These are phyloP conservation scores for Chaetomiaceae sp. DNA, from an alignment of 2,329 filamentous ascomycete genomes.

Conservation along the genomic window DNA sequence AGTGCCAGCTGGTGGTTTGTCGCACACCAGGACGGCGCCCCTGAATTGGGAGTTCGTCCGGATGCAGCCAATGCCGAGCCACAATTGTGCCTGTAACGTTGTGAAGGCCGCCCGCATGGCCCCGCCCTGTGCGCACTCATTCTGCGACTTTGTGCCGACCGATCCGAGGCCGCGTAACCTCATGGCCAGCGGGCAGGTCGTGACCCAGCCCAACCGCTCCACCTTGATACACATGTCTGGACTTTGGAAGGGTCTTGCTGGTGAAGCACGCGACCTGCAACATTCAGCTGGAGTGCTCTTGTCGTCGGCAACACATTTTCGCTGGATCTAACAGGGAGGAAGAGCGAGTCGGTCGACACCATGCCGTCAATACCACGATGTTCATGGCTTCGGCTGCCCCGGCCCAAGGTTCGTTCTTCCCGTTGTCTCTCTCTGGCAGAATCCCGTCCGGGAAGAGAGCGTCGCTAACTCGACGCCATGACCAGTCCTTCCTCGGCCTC, in stretches of 20 bases:
- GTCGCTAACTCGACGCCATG: background rate
- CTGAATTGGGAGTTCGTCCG: background rate
- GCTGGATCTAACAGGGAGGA: background rate
- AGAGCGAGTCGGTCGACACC: background rate
- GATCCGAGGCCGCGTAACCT: slow-evolving; percentile 1
- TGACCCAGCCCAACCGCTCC: background rate
- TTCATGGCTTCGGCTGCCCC: slow-evolving; percentile 28
- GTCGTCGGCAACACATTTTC: background rate
- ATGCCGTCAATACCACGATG: slow-evolving; percentile 10
- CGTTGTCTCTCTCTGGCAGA: background rate
- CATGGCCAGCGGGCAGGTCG: background rate
- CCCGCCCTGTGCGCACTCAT: background rate
- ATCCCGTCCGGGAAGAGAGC: background rate
- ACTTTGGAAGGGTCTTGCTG: slow-evolving; percentile 3
- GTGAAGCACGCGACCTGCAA: slow-evolving; percentile 6
- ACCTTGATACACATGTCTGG: background rate
- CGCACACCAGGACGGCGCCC: too few species aligned
- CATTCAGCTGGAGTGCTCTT: background rate
- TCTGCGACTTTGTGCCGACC: slow-evolving; percentile 2
- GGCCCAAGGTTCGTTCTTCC: slow-evolving; percentile 28
- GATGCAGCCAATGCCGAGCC: background rate
- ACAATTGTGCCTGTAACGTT: background rate
- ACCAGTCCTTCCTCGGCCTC: slow-evolving; percentile 78
- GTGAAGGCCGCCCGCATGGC: too few species aligned
- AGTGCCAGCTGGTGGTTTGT: too few species aligned